A percentile compares a stretch with the other conserved stretches of the same genome.
Evolutionary conservation across 2,329 filamentous ascomycete genomes (phyloP).

Genomic region (Penicillium sp.): DNA sequence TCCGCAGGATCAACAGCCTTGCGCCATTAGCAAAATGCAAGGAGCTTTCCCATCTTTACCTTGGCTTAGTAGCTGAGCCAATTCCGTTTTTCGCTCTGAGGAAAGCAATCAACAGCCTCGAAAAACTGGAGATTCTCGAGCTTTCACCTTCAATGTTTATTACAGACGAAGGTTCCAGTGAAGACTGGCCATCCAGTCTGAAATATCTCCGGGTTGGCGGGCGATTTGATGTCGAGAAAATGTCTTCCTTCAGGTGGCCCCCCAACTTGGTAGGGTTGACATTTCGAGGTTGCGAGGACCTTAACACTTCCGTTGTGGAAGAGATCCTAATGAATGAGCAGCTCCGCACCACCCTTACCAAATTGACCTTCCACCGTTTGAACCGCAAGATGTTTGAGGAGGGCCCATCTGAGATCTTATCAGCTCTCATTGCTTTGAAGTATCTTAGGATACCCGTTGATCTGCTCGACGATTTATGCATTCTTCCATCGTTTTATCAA

Average conservation of each 20-base stretch:
- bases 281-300: background rate
- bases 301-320: background rate
- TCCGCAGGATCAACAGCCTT: slow-evolving; percentile 51
- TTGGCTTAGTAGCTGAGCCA: slow-evolving; percentile 52
- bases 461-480: background rate
- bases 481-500: background rate
- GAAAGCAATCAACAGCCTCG: slow-evolving; percentile 49
- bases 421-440: background rate
- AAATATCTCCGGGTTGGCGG: slow-evolving; percentile 4
- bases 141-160: slow-evolving; percentile 32
- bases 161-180: slow-evolving; percentile 1
- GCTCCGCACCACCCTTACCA: background rate
- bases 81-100: slow-evolving; percentile 51
- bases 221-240: background rate
- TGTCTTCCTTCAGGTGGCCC: slow-evolving; percentile 12
- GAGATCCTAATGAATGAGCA: slow-evolving; percentile 2
- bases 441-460: slow-evolving; percentile 4
- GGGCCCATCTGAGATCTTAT: background rate
- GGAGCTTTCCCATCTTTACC: slow-evolving; percentile 50
- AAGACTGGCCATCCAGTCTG: slow-evolving; percentile 8
- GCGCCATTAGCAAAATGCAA: slow-evolving; percentile 56
- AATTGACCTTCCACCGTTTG: background rate
- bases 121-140: slow-evolving; percentile 44
- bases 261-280: background rate
- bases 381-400: background rate